Conservation (phyloP, 306 rosid species). For the Erythrophleum fordii region DNA sequence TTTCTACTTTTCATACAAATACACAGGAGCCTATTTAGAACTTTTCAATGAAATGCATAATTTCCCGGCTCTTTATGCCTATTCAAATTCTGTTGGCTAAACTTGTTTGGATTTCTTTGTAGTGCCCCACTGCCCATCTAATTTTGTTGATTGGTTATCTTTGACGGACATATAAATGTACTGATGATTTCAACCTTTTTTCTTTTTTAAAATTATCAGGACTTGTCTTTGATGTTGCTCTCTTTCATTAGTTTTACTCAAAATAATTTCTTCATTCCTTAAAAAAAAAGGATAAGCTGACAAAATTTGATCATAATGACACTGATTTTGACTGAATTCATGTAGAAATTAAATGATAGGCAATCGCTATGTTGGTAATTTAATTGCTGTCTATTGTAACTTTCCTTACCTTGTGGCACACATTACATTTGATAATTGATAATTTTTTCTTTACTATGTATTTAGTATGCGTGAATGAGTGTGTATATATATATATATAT, state of each 20-base stretch:
- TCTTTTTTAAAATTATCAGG: neutral
- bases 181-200: neutral
- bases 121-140: neutral
- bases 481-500: too few species aligned
- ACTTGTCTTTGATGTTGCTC: neutral
- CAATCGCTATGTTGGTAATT: neutral
- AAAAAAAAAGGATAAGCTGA: neutral
- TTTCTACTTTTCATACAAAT: neutral
- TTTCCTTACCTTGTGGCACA: neutral
- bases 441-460: neutral
- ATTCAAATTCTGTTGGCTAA: neutral
- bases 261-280: neutral
- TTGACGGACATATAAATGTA: neutral
- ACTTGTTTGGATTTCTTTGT: neutral
- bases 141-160: neutral
- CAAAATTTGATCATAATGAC: neutral
- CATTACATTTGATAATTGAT: neutral
- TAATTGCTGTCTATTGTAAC: neutral
- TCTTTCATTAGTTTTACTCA: neutral
- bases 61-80: neutral
- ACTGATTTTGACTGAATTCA: neutral
- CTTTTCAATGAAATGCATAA: neutral
- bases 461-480: too few species aligned
- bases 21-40: neutral
- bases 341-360: constrained; percentile 9